A percentile compares a stretch with the other conserved stretches of the same genome.
Evolutionary conservation across 192 early-diverging fungal species (phyloP).

Genomic region (Thamnidium elegans): DNA sequence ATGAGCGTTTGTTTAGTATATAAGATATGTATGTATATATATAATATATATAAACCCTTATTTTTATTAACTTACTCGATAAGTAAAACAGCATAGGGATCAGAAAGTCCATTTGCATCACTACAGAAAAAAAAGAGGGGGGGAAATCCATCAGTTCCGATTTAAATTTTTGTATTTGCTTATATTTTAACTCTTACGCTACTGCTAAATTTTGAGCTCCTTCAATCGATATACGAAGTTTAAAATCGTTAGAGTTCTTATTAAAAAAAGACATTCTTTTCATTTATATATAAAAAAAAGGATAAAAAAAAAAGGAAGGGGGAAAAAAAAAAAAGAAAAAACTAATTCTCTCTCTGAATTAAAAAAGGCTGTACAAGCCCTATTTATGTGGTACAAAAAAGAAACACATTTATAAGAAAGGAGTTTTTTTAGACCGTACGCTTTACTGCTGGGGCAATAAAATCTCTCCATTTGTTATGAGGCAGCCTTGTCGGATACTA

Average conservation of each 20-base stretch:
- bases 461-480: too few species aligned
- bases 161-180: too few species aligned
- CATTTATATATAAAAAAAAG: not conserved
- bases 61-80: conserved; percentile 18
- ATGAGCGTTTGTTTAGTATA: not conserved
- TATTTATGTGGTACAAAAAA: too few species aligned
- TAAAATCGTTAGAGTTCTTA: conserved; percentile 2
- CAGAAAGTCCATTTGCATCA: conserved; percentile 28
- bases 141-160: not conserved
- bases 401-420: too few species aligned
- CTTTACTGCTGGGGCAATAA: too few species aligned
- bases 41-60: too few species aligned
- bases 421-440: too few species aligned
- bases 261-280: conserved; percentile 9
- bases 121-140: conserved; percentile 9
- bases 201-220: conserved; percentile 23
- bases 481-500: too few species aligned
- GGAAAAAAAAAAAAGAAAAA: too few species aligned
- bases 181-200: conserved; percentile 21
- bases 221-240: conserved; percentile 14
- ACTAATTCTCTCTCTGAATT: too few species aligned
- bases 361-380: too few species aligned
- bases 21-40: too few species aligned
- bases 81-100: conserved; percentile 29
- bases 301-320: conserved; percentile 7